Evolutionary conservation across 345 rosid species (phyloP).

Genomic region (Abelmoschus esculentus): DNA sequence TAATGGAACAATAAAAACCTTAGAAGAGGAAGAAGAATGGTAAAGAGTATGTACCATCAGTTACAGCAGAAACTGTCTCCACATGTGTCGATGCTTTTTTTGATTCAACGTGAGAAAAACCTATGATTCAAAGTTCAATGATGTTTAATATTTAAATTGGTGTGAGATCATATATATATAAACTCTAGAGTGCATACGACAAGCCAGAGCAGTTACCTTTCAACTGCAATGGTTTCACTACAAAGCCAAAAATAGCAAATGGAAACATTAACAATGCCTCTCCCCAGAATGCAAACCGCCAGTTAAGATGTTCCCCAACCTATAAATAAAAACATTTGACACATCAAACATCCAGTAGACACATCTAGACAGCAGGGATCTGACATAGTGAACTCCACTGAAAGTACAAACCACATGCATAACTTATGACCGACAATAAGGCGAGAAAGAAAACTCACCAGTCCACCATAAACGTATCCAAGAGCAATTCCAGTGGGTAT

Average conservation of each 20-base stretch:
- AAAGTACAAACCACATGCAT: not conserved
- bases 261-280: constrained; percentile 80
- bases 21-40: not conserved
- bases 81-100: constrained; percentile 37
- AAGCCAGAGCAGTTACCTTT: constrained; percentile 46
- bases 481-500: constrained; percentile 87
- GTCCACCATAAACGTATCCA: constrained; percentile 92
- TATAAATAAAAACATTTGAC: constrained; percentile 15
- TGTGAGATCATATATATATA: not conserved
- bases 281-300: constrained; percentile 87
- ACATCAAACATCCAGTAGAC: not conserved
- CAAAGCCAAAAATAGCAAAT: constrained; percentile 62
- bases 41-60: constrained; percentile 29
- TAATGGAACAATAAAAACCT: not conserved
- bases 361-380: not conserved
- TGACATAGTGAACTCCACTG: not conserved
- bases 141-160: not conserved
- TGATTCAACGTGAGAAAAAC: constrained; percentile 54
- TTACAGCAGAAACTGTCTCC: constrained; percentile 34
- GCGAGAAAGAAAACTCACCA: constrained; percentile 37
- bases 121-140: constrained; percentile 24
- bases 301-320: constrained; percentile 59
- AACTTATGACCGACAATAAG: not conserved
- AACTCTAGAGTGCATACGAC: not conserved
- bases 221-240: constrained; percentile 72